Conservation (phyloP, 2,329 filamentous ascomycete genomes). For the Talaromyces sp. region DNA sequence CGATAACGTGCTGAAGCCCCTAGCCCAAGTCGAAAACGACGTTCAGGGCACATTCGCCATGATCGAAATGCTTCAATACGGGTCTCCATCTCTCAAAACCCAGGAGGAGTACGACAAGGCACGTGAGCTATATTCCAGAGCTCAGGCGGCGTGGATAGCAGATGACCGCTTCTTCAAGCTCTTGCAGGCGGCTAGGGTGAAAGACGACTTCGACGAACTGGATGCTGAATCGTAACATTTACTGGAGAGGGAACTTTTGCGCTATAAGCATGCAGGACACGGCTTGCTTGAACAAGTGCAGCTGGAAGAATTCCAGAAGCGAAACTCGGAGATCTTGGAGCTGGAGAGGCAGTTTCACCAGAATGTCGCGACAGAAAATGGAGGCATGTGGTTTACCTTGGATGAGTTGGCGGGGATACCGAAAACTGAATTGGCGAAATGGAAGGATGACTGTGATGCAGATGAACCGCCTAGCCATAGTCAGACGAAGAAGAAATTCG, state of each 20-base stretch:
- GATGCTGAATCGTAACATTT: not conserved
- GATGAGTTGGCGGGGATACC: not conserved
- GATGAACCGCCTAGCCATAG: not conserved
- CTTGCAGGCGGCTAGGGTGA: not conserved
- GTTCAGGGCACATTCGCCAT: not conserved
- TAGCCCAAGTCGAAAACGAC: not conserved
- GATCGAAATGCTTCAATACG: conserved; percentile 1
- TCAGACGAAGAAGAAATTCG: not conserved
- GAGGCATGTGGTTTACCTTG: not conserved
- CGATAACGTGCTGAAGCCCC: not conserved
- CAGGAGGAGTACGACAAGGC: not conserved
- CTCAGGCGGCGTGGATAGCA: not conserved
- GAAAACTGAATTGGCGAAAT: not conserved
- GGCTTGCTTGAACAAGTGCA: not conserved
- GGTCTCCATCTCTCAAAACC: not conserved
- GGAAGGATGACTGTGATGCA: not conserved
- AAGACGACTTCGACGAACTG: not conserved
- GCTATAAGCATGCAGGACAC: not conserved
- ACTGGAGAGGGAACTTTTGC: not conserved
- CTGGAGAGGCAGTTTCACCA: not conserved
- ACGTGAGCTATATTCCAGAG: not conserved
- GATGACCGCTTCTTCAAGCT: not conserved
- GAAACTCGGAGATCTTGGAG: not conserved
- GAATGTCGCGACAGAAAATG: not conserved
- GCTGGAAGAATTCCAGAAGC: not conserved